Conservation (phyloP, 768 basidiomycete species). For the Strobilomyces echinocephalus region DNA sequence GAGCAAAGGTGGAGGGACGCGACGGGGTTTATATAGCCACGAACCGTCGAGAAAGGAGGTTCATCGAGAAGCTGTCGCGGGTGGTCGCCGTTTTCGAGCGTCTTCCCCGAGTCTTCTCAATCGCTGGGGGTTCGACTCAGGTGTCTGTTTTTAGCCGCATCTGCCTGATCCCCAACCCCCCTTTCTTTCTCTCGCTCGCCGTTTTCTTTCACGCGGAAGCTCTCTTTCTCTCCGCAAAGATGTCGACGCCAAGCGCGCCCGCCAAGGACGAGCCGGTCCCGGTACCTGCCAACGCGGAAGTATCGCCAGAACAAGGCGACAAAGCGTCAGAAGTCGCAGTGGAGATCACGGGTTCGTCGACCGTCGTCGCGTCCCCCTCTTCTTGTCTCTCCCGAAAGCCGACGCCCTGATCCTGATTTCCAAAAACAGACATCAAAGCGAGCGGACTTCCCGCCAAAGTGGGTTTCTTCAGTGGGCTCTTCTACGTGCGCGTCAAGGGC, state of each 20-base stretch:
- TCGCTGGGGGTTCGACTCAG: background rate
- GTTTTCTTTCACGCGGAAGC: background rate
- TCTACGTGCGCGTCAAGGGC: slow-evolving; percentile 28
- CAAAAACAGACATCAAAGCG: slow-evolving; percentile 29
- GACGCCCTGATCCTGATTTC: too few relatives aligned
- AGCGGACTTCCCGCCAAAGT: slow-evolving; percentile 31
- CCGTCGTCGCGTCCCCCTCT: too few relatives aligned
- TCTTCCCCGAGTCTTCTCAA: background rate
- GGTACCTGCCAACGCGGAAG: background rate
- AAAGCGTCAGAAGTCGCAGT: slow-evolving; percentile 19
- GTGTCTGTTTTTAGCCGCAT: background rate
- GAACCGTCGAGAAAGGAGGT: slow-evolving; percentile 1
- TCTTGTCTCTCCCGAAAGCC: too few relatives aligned
- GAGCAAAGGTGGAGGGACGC: slow-evolving; percentile 16
- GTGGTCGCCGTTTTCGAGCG: background rate
- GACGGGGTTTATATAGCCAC: slow-evolving; percentile 18
- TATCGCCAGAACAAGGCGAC: background rate
- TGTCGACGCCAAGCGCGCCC: slow-evolving; percentile 14
- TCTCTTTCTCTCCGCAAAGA: background rate
- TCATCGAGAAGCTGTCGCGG: slow-evolving; percentile 1
- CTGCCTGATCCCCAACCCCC: too few relatives aligned
- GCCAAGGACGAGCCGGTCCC: background rate
- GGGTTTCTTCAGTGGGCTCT: slow-evolving; percentile 27
- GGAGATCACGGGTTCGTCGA: slow-evolving; percentile 27
- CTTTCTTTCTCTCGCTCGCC: background rate